A percentile compares a stretch with the other conserved stretches of the same genome.
Evolutionary conservation across 495 filamentous ascomycete species (phyloP).

Genomic region (Penicillium tannophilum): DNA sequence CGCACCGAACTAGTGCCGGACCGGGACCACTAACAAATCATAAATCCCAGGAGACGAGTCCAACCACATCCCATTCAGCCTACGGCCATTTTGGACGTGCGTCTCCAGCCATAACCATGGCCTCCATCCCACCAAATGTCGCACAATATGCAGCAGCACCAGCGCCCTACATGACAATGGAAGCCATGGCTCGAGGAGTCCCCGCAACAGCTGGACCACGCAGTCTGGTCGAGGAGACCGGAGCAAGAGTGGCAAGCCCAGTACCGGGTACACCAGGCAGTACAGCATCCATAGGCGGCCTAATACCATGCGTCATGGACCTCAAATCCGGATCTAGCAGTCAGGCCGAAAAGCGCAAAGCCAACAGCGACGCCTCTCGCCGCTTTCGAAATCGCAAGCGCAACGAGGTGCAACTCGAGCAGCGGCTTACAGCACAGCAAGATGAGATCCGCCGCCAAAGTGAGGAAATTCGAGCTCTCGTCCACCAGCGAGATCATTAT

Average conservation of each 20-base stretch:
- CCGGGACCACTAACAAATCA: slow-evolving; percentile 37
- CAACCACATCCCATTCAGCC: slow-evolving; percentile 54
- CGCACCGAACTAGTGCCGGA: slow-evolving; percentile 45
- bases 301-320: slow-evolving; percentile 67
- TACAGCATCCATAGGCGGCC: slow-evolving; percentile 39
- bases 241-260: slow-evolving; percentile 23
- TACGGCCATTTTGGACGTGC: slow-evolving; percentile 51
- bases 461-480: slow-evolving; percentile 57
- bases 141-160: slow-evolving; percentile 22
- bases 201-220: slow-evolving; percentile 31
- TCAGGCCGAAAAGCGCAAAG: slow-evolving; percentile 87
- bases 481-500: slow-evolving; percentile 57
- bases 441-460: slow-evolving; percentile 60
- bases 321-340: slow-evolving; percentile 80
- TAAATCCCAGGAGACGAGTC: slow-evolving; percentile 57
- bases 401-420: slow-evolving; percentile 76
- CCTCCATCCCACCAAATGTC: slow-evolving; percentile 25
- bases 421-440: slow-evolving; percentile 58
- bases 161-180: slow-evolving; percentile 32
- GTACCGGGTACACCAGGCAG: slow-evolving; percentile 34
- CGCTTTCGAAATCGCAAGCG: slow-evolving; percentile 89
- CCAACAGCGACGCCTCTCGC: slow-evolving; percentile 91
- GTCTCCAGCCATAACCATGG: slow-evolving; percentile 42
- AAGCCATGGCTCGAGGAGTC: slow-evolving; percentile 30
- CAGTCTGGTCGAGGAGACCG: slow-evolving; percentile 38